Conservation (phyloP, 768 basidiomycete species). For the Leccinum broughii region DNA sequence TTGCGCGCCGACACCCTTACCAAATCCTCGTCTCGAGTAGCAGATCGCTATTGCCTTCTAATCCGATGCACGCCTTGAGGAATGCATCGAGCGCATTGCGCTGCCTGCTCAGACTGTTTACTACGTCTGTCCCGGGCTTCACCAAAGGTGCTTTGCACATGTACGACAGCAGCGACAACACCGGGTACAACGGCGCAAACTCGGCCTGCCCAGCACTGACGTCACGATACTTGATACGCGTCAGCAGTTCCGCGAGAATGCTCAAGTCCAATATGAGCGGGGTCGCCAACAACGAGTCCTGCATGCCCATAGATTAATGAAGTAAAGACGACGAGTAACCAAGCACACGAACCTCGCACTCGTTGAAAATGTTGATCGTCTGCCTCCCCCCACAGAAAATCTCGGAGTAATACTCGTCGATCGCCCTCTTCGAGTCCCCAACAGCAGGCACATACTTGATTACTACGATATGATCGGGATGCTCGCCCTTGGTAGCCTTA, state of each 20-base stretch:
- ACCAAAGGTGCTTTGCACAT: conserved; percentile 99
- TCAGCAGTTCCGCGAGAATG: conserved; percentile 92
- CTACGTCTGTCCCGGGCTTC: conserved; percentile 89
- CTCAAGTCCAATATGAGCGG: conserved; percentile 93
- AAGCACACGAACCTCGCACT: conserved; percentile 74
- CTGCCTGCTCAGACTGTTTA: conserved; percentile 95
- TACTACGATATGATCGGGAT: conserved; percentile 95
- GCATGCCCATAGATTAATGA: not conserved
- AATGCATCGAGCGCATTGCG: conserved; percentile 91
- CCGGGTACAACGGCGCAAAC: conserved; percentile 84
- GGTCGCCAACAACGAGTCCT: conserved; percentile 95
- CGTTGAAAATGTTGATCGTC: conserved; percentile 96
- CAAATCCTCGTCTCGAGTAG: conserved; percentile 86
- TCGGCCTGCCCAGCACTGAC: conserved; percentile 46
- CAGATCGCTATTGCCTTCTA: conserved; percentile 82
- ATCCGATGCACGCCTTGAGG: conserved; percentile 91
- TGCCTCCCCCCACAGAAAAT: conserved; percentile 95
- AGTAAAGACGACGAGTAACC: accelerated
- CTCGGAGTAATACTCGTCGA: conserved; percentile 99
- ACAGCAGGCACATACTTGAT: conserved; percentile 98
- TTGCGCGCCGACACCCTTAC: conserved; percentile 48
- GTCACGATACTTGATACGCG: conserved; percentile 87
- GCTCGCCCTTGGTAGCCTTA: conserved; percentile 81
- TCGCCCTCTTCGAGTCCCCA: conserved; percentile 97
- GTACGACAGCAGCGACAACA: conserved; percentile 90